phyloP scores from a whole-genome alignment of 108 stramenopile species.

The Parietichytrium sp. region DNA sequence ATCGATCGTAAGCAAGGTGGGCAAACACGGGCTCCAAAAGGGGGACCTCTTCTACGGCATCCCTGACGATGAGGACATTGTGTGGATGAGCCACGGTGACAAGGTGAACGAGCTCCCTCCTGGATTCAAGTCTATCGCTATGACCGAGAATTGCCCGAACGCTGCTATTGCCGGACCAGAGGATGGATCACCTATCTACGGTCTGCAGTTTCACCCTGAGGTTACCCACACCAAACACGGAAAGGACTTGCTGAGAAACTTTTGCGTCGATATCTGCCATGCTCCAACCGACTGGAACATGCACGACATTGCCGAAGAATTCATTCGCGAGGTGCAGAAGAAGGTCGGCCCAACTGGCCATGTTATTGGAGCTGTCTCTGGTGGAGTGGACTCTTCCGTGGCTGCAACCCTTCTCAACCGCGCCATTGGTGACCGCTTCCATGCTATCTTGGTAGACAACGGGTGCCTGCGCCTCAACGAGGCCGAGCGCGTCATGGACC shows the following conservation, averaged over 20 bases:
- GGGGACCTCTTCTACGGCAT: constrained; percentile 68
- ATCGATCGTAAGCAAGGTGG: constrained; percentile 71
- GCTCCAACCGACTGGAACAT: constrained; percentile 91
- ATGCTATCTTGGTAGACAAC: constrained; percentile 96
- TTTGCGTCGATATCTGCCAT: constrained; percentile 80
- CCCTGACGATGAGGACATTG: constrained; percentile 74
- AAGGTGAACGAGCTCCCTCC: constrained; percentile 79
- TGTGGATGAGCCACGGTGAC: constrained; percentile 99
- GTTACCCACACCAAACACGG: constrained; percentile 90
- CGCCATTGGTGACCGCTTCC: constrained; percentile 94
- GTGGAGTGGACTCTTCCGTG: constrained; percentile 98
- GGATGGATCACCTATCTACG: constrained; percentile 72
- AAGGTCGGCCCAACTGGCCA: constrained; percentile 83
- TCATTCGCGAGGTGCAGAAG: constrained; percentile 77
- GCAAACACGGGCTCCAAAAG: constrained; percentile 61
- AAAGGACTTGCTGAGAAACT: constrained; percentile 77
- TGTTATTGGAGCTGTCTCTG: constrained; percentile 97
- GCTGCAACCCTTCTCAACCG: constrained; percentile 91
- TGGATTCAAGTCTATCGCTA: constrained; percentile 76
- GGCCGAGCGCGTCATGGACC: constrained; percentile 73
- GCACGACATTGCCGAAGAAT: constrained; percentile 90
- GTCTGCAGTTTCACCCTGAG: constrained; percentile 97
- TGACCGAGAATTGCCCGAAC: constrained; percentile 81
- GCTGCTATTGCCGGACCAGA: constrained; percentile 83
- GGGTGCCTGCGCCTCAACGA: constrained; percentile 95